Base-by-base conservation (phyloP, 352 stramenopile species). In the Globisporangium mamillatum region DNA sequence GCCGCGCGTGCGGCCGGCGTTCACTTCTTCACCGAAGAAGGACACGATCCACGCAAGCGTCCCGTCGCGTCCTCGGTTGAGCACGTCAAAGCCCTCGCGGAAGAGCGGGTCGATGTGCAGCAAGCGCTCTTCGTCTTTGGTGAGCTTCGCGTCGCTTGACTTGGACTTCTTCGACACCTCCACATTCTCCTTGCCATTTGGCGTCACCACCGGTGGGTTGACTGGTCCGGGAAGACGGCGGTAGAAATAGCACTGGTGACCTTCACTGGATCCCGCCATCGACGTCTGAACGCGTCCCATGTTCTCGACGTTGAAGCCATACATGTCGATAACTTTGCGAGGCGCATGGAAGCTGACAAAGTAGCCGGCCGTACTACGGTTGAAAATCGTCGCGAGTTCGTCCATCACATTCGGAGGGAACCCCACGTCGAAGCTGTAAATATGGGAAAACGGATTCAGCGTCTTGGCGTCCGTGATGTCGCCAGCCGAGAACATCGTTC, bases 401-500 rank as follows among this genome's bases (percentile, higher is more conserved):
- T 96, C 76, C 82, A 98, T 98, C 18, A 98, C 91, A 46, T 86
- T 74, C 1, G 97, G 96, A n/a, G 97, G 97, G 72, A 99, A 99
- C 16, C 97, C 97, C 63, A 99, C 96, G 65, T 99, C 97, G 74
- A 99, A 99, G 85, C 98, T 99, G 78, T 99, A 99, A 24, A 99
- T 88, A 77, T 99, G 97, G 6, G 97, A 98, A 70, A 99, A 99
- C 0, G 96, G 97, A 77, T 99, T 93, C 46, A 99, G 96, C 34
- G 88, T 97, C 38, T 90, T 81, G 0, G 96, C 97, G 67, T 97
- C 75, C 12, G 89, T 98, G 66, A 99, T 98, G 76, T 99, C 95
- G 10, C 93, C 94, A 8, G 92, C 86, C 2, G 93, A 89, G 68
- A 99, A 98, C 44, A 98, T 87, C 29, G 87, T 96, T 25, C 73